Evolutionary conservation across 2,329 filamentous ascomycete species (phyloP).

Genomic region (Aureobasidium pullulans): DNA sequence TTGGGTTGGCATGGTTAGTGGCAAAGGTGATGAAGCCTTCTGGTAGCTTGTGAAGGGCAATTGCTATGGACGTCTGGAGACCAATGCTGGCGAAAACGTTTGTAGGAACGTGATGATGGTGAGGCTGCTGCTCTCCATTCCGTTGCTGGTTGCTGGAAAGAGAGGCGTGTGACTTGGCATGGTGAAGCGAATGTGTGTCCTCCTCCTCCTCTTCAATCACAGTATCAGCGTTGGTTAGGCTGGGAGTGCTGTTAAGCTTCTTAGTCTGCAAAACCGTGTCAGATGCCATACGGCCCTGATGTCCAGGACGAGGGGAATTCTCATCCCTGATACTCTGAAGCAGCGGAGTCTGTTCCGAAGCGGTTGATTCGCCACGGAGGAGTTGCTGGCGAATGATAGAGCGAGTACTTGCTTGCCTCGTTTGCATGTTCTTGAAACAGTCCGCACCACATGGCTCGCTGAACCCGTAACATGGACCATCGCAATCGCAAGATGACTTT

Average conservation of each 20-base stretch:
- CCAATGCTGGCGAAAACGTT: constrained; percentile 92
- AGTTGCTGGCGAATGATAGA: not conserved
- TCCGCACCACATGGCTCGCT: constrained; percentile 55
- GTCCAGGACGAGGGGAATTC: not conserved
- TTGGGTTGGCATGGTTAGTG: constrained; percentile 90
- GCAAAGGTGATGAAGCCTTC: constrained; percentile 86
- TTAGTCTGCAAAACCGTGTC: not conserved
- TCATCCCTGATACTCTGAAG: constrained; percentile 20
- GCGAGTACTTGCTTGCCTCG: constrained; percentile 22
- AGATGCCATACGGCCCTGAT: not conserved
- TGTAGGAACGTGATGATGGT: constrained; percentile 91
- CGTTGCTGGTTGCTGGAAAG: constrained; percentile 13
- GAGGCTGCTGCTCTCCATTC: constrained; percentile 10
- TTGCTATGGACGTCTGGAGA: constrained; percentile 91
- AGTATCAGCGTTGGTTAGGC: not conserved
- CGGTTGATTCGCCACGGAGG: constrained; percentile 17
- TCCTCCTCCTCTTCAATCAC: constrained; percentile 14
- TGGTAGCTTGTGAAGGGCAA: constrained; percentile 91
- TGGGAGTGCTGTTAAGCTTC: not conserved
- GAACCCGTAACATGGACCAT: constrained; percentile 54
- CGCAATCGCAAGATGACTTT: constrained; percentile 44
- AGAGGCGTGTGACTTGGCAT: constrained; percentile 1
- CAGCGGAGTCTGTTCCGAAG: constrained; percentile 26
- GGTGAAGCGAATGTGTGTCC: not conserved
- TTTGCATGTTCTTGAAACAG: constrained; percentile 48